These are phyloP conservation scores for Malus hybrid DNA, from an alignment of 331 rosid genomes.

Conservation along the genomic window DNA sequence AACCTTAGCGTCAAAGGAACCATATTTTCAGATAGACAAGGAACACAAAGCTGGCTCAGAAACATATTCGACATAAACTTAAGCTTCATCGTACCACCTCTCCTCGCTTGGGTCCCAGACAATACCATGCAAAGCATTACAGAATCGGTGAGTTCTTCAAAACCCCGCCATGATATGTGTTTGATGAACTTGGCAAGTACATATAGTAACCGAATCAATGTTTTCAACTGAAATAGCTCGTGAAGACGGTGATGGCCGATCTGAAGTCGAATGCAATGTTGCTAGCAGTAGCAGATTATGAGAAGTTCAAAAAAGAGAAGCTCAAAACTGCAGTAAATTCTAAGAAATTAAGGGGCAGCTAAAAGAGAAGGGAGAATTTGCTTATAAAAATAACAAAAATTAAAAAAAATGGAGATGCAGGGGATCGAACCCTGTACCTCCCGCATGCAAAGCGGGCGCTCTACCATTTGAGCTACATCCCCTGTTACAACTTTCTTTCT, in stretches of 20 bases:
- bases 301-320: constrained; percentile 27
- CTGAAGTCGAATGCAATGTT: constrained; percentile 19
- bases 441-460: constrained; percentile 98
- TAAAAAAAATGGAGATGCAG: constrained; percentile 56
- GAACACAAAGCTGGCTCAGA: constrained; percentile 19
- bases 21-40: constrained; percentile 29
- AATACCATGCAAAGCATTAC: not conserved
- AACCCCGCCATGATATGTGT: not conserved
- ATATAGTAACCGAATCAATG: not conserved
- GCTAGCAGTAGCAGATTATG: constrained; percentile 25
- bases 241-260: constrained; percentile 15
- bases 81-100: constrained; percentile 17
- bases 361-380: not conserved
- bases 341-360: too few relatives aligned
- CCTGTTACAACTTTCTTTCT: not conserved
- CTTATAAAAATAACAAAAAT: not conserved
- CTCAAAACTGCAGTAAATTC: not conserved
- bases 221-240: constrained; percentile 1
- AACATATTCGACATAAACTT: constrained; percentile 24
- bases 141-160: constrained; percentile 27
- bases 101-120: constrained; percentile 24
- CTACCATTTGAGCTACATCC: constrained; percentile 99
- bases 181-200: not conserved
- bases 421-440: constrained; percentile 97
- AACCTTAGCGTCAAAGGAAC: constrained; percentile 17